These are phyloP conservation scores for Neofusicoccum ribis DNA, from an alignment of 2,329 filamentous ascomycete species.

Conservation along the genomic window DNA sequence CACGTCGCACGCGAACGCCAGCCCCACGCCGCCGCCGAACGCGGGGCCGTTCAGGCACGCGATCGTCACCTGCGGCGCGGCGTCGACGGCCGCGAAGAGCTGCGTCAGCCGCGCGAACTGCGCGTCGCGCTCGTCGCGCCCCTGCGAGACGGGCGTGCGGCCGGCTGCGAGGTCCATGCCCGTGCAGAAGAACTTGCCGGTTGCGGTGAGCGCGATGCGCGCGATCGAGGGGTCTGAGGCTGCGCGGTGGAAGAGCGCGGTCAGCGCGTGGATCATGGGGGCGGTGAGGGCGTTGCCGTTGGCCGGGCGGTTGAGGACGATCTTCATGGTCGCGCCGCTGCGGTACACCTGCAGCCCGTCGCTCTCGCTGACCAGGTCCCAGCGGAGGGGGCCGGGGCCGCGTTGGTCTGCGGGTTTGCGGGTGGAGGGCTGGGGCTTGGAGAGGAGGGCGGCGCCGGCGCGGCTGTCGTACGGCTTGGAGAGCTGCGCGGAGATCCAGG, in stretches of 20 bases:
- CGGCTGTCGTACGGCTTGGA: constrained; percentile 26
- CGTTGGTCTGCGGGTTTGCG: neutral
- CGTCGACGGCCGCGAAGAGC: constrained; percentile 43
- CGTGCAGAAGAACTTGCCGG: constrained; percentile 44
- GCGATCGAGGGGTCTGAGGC: constrained; percentile 30
- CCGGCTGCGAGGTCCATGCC: constrained; percentile 41
- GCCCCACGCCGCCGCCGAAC: constrained; percentile 47
- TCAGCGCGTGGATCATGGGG: constrained; percentile 38
- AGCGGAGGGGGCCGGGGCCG: neutral
- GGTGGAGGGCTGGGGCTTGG: neutral
- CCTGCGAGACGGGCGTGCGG: constrained; percentile 24
- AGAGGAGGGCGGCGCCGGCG: constrained; percentile 21
- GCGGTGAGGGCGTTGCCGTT: constrained; percentile 44
- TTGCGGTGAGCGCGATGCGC: constrained; percentile 40
- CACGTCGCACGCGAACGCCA: constrained; percentile 47
- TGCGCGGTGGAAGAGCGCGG: constrained; percentile 28
- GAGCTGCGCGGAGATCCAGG: constrained; percentile 28
- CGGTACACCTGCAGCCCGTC: constrained; percentile 32
- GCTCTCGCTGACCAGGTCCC: constrained; percentile 25
- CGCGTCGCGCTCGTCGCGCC: neutral
- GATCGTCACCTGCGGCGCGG: constrained; percentile 44
- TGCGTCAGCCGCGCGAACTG: constrained; percentile 22
- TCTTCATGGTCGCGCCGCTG: constrained; percentile 32
- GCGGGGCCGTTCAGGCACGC: constrained; percentile 45
- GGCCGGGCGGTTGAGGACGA: constrained; percentile 37